phyloP scores from a whole-genome alignment of 2,329 filamentous ascomycete species.

The Annulohypoxylon truncatum region DNA sequence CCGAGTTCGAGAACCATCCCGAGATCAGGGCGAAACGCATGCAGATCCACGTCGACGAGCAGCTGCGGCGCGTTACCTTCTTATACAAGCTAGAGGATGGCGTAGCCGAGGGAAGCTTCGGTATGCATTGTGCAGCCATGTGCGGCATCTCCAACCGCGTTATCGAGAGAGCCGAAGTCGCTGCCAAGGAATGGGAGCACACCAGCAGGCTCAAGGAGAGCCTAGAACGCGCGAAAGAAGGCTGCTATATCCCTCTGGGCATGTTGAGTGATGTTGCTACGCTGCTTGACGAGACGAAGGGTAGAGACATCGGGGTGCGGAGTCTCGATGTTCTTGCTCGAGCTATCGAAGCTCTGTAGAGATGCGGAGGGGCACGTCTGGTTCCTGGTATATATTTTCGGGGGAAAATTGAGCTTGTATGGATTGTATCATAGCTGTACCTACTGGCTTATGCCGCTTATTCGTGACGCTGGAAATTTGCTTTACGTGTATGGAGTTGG shows the following conservation, averaged over 20 bases:
- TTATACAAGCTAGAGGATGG: slow-evolving; percentile 93
- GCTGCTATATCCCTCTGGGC: slow-evolving; percentile 85
- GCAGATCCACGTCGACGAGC: slow-evolving; percentile 93
- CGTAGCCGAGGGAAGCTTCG: slow-evolving; percentile 95
- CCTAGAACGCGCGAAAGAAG: slow-evolving; percentile 81
- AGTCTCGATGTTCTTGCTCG: slow-evolving; percentile 69
- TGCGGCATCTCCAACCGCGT: slow-evolving; percentile 89
- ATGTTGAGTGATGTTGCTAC: slow-evolving; percentile 88
- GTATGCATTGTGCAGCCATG: slow-evolving; percentile 99
- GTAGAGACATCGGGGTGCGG: slow-evolving; percentile 60
- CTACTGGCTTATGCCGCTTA: neutral
- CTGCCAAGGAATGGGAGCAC: slow-evolving; percentile 94
- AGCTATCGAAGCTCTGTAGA: slow-evolving; percentile 68
- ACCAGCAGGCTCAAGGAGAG: slow-evolving; percentile 91
- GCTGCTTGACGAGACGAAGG: slow-evolving; percentile 69
- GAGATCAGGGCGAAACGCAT: slow-evolving; percentile 89
- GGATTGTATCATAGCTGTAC: slow-evolving; percentile 21
- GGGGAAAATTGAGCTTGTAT: neutral
- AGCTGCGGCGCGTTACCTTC: slow-evolving; percentile 89
- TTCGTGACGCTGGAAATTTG: neutral
- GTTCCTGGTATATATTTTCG: neutral
- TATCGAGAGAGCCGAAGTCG: slow-evolving; percentile 87
- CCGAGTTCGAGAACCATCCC: slow-evolving; percentile 89
- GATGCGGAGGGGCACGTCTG: too few relatives aligned
- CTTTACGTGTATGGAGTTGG: slow-evolving; percentile 18